These are phyloP conservation scores for Cyberlindnera maclurae DNA, from an alignment of 805 yeast genomes.

Conservation along the genomic window DNA sequence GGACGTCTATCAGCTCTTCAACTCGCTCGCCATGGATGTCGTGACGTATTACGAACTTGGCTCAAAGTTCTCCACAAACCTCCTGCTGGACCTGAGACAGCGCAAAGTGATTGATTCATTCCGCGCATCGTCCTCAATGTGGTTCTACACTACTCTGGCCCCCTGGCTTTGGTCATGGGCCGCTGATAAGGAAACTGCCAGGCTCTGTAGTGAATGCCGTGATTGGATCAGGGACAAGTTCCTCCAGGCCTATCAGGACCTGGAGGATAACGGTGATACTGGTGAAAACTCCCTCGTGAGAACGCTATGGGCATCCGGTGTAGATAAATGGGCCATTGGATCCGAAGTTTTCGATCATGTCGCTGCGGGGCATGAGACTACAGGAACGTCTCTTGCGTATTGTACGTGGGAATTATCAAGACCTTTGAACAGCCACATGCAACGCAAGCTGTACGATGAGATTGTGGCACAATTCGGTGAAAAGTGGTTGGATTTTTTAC, in stretches of 20 bases:
- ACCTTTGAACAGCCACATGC: slow-evolving; percentile 39
- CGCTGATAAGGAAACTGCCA: slow-evolving; percentile 33
- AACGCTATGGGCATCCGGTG: slow-evolving; percentile 19
- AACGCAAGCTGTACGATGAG: slow-evolving; percentile 42
- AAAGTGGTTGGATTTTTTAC: slow-evolving; percentile 15
- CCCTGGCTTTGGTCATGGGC: slow-evolving; percentile 48
- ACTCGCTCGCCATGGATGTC: slow-evolving; percentile 67
- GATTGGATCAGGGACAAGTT: slow-evolving; percentile 36
- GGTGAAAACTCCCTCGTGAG: slow-evolving; percentile 15
- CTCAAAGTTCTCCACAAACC: slow-evolving; percentile 34
- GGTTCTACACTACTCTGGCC: slow-evolving; percentile 58
- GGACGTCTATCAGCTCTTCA: slow-evolving; percentile 58
- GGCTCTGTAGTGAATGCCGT: slow-evolving; percentile 34
- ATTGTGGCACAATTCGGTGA: slow-evolving; percentile 29
- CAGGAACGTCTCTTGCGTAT: slow-evolving; percentile 58
- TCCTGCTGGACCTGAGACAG: slow-evolving; percentile 34
- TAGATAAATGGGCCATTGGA: slow-evolving; percentile 29
- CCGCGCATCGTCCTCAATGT: slow-evolving; percentile 45
- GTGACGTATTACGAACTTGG: slow-evolving; percentile 59
- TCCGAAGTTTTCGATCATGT: slow-evolving; percentile 55
- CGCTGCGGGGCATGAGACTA: slow-evolving; percentile 75
- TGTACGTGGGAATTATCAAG: slow-evolving; percentile 52
- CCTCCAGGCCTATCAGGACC: slow-evolving; percentile 16
- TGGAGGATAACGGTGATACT: slow-evolving; percentile 13
- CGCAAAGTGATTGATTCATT: slow-evolving; percentile 38